Evolutionary conservation across 345 rosid species (phyloP).

Genomic region (Gossypium turneri): DNA sequence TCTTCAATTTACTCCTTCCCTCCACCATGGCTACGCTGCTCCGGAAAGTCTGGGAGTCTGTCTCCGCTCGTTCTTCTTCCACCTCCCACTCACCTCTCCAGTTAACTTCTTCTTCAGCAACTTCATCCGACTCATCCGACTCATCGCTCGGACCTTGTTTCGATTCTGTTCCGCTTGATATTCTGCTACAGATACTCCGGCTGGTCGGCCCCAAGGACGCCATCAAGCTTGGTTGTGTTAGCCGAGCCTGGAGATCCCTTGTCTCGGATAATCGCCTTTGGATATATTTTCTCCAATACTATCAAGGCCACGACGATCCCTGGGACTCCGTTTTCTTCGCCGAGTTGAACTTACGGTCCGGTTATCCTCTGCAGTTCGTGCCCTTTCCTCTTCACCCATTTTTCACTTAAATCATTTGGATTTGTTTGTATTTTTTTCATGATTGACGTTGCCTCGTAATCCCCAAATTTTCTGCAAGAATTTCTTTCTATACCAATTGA

Average conservation of each 20-base stretch:
- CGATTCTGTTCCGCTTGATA: constrained; percentile 60
- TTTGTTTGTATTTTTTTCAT: background rate
- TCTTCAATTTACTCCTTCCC: background rate
- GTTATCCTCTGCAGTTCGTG: constrained; percentile 65
- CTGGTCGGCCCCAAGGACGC: constrained; percentile 64
- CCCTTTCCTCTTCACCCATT: background rate
- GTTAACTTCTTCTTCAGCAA: background rate
- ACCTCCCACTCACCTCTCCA: constrained; percentile 4
- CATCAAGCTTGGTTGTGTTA: constrained; percentile 39
- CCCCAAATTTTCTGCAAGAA: background rate
- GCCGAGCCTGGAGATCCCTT: constrained; percentile 47
- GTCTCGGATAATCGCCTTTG: constrained; percentile 60
- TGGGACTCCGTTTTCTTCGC: constrained; percentile 69
- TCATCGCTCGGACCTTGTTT: constrained; percentile 47
- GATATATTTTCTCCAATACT: constrained; percentile 55
- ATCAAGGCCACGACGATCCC: constrained; percentile 18
- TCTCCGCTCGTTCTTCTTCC: constrained; percentile 31
- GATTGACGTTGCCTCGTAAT: background rate
- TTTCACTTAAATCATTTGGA: background rate
- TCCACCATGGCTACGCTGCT: constrained; percentile 32
- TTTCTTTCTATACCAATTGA: background rate
- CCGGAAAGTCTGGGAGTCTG: constrained; percentile 47
- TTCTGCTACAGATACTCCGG: constrained; percentile 53
- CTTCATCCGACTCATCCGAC: background rate
- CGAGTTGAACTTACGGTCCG: constrained; percentile 52